phyloP scores from a whole-genome alignment of 345 rosid genomes.

The Euclidium syriacum region DNA sequence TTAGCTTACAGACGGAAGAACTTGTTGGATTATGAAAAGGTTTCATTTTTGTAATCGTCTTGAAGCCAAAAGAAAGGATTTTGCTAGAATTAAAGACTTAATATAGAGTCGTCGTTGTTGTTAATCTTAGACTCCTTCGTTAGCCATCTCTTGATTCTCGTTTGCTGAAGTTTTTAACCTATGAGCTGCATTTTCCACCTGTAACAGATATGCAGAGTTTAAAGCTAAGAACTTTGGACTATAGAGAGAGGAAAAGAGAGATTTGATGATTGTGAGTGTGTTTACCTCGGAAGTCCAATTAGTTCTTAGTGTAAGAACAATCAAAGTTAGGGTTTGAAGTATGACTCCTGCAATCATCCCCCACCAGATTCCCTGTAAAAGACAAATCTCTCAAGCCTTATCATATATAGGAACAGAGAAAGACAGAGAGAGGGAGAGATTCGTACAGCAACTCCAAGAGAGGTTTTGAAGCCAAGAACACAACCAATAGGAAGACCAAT shows the following conservation, averaged over 20 bases:
- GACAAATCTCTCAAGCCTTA: background rate
- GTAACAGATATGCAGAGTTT: slow-evolving; percentile 2
- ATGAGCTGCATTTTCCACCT: slow-evolving; percentile 65
- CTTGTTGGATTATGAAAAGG: slow-evolving; percentile 24
- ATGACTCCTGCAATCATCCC: slow-evolving; percentile 79
- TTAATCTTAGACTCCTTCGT: slow-evolving; percentile 12
- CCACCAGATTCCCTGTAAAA: slow-evolving; percentile 89
- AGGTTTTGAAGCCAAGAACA: slow-evolving; percentile 79
- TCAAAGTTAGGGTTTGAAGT: slow-evolving; percentile 57
- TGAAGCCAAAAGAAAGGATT: slow-evolving; percentile 24
- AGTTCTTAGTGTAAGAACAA: slow-evolving; percentile 65
- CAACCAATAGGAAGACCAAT: slow-evolving; percentile 95
- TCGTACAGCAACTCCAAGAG: slow-evolving; percentile 71
- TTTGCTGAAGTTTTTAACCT: slow-evolving; percentile 45
- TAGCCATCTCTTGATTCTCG: slow-evolving; percentile 32
- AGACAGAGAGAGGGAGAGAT: slow-evolving; percentile 5
- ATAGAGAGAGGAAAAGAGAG: background rate
- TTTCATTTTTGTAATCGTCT: slow-evolving; percentile 17
- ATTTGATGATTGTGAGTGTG: background rate
- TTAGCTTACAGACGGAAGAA: slow-evolving; percentile 22
- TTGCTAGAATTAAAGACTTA: slow-evolving; percentile 17
- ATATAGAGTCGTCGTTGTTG: background rate
- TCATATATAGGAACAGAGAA: background rate
- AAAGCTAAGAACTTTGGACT: background rate
- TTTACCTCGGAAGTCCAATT: slow-evolving; percentile 74